phyloP scores from a whole-genome alignment of 1,139 yeast genomes.

The Diutina rugosa region DNA sequence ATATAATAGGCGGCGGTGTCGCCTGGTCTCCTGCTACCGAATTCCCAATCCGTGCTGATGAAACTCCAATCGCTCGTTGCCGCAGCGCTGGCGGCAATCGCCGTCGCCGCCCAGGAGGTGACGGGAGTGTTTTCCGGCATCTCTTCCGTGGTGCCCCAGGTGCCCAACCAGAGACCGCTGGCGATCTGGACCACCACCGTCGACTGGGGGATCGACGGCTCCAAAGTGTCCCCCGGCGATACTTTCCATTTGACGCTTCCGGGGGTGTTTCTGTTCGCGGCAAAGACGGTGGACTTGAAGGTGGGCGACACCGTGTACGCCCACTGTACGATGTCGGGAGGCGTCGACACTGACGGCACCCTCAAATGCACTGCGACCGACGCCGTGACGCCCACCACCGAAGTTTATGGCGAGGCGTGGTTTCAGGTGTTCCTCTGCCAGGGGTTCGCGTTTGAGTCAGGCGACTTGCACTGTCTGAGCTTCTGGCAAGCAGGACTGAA shows the following conservation, averaged over 20 bases:
- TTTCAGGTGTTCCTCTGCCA: not conserved
- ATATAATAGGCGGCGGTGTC: not conserved
- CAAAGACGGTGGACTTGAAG: not conserved
- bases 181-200: conserved; percentile 13
- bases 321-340: conserved; percentile 8
- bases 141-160: not conserved
- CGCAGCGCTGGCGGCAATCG: not conserved
- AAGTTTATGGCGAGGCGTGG: not conserved
- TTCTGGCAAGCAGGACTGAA: not conserved
- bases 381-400: conserved; percentile 4
- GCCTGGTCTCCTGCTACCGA: not conserved
- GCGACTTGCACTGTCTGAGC: not conserved
- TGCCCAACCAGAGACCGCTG: not conserved
- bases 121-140: not conserved
- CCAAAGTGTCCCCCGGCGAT: conserved; percentile 11
- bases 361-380: conserved; percentile 14
- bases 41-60: not conserved
- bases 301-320: not conserved
- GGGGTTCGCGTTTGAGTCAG: not conserved
- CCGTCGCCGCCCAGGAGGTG: not conserved
- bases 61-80: not conserved
- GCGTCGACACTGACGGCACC: conserved; percentile 14
- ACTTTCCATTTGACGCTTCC: not conserved
- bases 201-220: conserved; percentile 14
- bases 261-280: not conserved